Conservation (phyloP, 257 asterid species). For the Nicotiana knightiana region DNA sequence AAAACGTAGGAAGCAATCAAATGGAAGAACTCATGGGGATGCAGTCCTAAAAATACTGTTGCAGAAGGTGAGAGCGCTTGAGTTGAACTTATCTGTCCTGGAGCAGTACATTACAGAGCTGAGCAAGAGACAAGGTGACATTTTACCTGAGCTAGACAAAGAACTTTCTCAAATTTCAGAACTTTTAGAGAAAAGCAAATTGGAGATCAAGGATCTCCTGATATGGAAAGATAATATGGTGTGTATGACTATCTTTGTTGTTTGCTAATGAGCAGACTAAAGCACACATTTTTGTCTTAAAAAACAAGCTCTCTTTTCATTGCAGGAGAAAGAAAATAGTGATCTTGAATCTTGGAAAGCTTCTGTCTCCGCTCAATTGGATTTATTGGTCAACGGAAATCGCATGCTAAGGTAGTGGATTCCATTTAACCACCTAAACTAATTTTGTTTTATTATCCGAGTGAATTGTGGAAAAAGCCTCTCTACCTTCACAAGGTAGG, state of each 20-base stretch:
- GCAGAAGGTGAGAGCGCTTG: constrained; percentile 88
- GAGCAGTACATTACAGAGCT: constrained; percentile 90
- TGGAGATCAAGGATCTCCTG: constrained; percentile 64
- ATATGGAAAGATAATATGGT: constrained; percentile 79
- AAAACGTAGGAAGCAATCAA: constrained; percentile 49
- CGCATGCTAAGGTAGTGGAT: constrained; percentile 63
- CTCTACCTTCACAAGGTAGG: too few relatives aligned
- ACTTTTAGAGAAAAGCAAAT: constrained; percentile 60
- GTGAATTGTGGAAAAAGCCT: not conserved
- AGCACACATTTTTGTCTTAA: not conserved
- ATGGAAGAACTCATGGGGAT: constrained; percentile 80
- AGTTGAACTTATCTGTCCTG: constrained; percentile 62
- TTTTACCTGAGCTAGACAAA: constrained; percentile 69
- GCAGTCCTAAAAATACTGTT: constrained; percentile 79
- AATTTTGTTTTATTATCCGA: not conserved
- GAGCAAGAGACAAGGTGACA: constrained; percentile 57
- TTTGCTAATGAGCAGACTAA: not conserved
- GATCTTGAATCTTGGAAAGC: constrained; percentile 79
- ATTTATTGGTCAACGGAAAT: constrained; percentile 57
- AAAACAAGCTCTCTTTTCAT: not conserved
- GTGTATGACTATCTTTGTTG: constrained; percentile 11
- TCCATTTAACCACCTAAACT: constrained; percentile 4
- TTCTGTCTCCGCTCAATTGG: constrained; percentile 43
- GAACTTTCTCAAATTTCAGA: constrained; percentile 51
- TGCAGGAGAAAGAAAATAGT: constrained; percentile 54